These are phyloP conservation scores for Solanum dulcamara DNA, from an alignment of 257 asterid genomes.

Conservation along the genomic window DNA sequence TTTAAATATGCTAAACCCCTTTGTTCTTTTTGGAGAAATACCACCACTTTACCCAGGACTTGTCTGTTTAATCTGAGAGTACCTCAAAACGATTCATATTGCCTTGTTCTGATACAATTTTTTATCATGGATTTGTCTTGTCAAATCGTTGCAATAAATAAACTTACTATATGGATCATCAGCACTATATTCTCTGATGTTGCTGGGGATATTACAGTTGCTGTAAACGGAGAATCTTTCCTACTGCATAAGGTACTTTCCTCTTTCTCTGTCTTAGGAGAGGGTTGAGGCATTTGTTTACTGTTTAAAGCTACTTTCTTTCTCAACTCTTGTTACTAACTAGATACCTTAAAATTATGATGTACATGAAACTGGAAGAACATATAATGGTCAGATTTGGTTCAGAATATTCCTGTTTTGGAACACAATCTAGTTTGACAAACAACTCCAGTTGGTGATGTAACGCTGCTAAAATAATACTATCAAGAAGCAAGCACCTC, in stretches of 20 bases:
- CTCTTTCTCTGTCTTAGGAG: background rate
- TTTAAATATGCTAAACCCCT: background rate
- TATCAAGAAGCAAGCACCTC: background rate
- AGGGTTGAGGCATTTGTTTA: background rate
- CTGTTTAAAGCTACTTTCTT: background rate
- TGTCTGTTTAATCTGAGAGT: background rate
- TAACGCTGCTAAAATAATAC: background rate
- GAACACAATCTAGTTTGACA: background rate
- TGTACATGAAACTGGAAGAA: background rate
- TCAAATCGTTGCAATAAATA: background rate
- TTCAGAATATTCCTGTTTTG: background rate
- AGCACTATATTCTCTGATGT: slow-evolving; percentile 54
- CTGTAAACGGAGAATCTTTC: slow-evolving; percentile 41
- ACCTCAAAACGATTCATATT: background rate
- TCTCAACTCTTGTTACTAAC: background rate
- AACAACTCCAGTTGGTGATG: background rate
- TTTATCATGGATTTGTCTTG: background rate
- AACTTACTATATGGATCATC: background rate
- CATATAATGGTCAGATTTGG: background rate
- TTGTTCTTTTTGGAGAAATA: background rate
- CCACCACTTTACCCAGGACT: background rate
- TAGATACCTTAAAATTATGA: background rate
- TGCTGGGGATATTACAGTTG: slow-evolving; percentile 53
- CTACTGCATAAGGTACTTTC: slow-evolving; percentile 45
- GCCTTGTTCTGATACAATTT: background rate